phyloP scores from a whole-genome alignment of 73 alveolate species.

The Breviolum minutum region DNA sequence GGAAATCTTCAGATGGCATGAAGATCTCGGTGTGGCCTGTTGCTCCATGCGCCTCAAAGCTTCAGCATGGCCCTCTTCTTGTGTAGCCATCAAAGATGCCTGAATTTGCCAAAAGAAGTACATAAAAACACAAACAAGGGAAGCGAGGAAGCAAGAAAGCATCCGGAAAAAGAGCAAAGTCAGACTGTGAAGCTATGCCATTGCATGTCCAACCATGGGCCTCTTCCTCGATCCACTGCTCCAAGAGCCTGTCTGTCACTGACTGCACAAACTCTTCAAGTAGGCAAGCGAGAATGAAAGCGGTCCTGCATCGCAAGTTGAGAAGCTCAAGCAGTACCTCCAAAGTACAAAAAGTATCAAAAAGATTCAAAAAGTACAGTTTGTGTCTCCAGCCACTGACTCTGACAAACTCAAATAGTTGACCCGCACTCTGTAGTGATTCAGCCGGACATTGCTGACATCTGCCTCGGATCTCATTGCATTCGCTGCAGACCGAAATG shows the following conservation, averaged over 20 bases:
- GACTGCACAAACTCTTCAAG: neutral
- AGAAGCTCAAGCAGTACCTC: slow-evolving; percentile 86
- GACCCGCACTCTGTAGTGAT: slow-evolving; percentile 47
- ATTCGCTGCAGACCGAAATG: neutral
- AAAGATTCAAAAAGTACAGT: neutral
- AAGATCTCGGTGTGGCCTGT: slow-evolving; percentile 12
- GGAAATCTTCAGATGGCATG: neutral
- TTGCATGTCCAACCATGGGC: too few relatives aligned
- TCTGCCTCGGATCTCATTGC: neutral
- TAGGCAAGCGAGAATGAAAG: neutral
- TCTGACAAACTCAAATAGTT: neutral
- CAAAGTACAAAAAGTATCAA: neutral
- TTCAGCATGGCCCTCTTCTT: slow-evolving; percentile 57
- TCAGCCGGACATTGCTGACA: slow-evolving; percentile 65
- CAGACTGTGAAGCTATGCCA: too few relatives aligned
- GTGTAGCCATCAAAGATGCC: slow-evolving; percentile 40
- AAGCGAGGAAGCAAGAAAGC: too few relatives aligned
- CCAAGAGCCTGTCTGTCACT: slow-evolving; percentile 20
- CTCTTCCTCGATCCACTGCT: slow-evolving; percentile 84
- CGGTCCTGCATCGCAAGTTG: slow-evolving; percentile 55
- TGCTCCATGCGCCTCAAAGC: slow-evolving; percentile 67
- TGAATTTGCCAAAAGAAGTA: neutral
- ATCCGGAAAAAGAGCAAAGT: too few relatives aligned
- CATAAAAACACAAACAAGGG: too few relatives aligned
- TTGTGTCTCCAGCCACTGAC: neutral